Base-by-base conservation (phyloP, 2,329 filamentous ascomycete species). In the Trematosphaeria pertusa region DNA sequence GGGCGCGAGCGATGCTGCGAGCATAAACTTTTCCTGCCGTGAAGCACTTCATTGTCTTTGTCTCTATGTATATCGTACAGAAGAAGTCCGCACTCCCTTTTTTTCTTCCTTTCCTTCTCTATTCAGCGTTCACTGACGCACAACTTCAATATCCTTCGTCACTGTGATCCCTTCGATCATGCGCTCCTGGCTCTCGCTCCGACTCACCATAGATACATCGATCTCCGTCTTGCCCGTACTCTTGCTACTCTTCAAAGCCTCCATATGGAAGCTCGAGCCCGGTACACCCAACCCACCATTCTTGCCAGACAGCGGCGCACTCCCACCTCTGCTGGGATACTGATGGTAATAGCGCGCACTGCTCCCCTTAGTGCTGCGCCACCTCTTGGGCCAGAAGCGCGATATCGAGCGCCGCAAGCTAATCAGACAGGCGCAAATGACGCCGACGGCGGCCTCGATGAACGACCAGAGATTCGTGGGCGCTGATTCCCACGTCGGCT, bases 401-500 rank as follows among this genome's bases (percentile, higher is more conserved):
- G 44, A 28, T 8, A 61, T 46, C n/a, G 35, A 52, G 12, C 54
- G 50, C 0, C 62, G 58, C 5, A 66, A 42, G 34, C 59, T 61
- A 35, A 64, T 62, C 9, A 66, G 40, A 22, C 62, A 66, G 2
- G 61, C 60, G 41, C 61, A 64, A 5, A 66, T 61, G 2, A 66
- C 56, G 4, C 62, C 62, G 9, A 52, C 52, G 5, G 61, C 61
- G 15, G 61, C 54, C 36, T 66, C 62, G 33, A 66, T 61, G 26
- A 56, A 64, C 7, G 59, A 63, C 62, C 62, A 66, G 2, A 66
- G 51, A 37, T 64, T 64, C 1, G 61, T 54, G 2, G 61, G 59
- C 5, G 56, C 56, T 8, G 61, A 63, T 28, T 63, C 59, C 54
- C 56, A 64, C 0, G 56, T 54, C 3, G 54, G 55, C 11, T 63